Evolutionary conservation across 1,284 basidiomycete species (phyloP).

Genomic region (Gymnopus androsaceus): DNA sequence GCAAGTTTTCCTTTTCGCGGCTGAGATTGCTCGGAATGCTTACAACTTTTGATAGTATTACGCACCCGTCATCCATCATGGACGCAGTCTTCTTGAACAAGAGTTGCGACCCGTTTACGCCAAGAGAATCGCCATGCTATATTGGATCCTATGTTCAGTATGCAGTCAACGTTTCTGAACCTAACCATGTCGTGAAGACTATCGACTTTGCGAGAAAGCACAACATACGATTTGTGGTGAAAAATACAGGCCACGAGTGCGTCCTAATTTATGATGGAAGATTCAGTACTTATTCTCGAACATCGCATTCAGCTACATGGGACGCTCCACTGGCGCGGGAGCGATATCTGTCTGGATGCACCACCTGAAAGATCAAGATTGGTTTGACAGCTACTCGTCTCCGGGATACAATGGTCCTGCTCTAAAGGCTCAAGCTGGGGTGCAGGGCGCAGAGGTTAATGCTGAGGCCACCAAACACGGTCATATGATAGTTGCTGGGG

Average conservation of each 20-base stretch:
- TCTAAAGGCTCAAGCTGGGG: conserved; percentile 20
- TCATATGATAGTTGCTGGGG: conserved; percentile 23
- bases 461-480: conserved; percentile 19
- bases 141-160: conserved; percentile 27
- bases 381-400: conserved; percentile 18
- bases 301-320: conserved; percentile 20
- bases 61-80: conserved; percentile 20
- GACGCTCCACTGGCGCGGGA: conserved; percentile 22
- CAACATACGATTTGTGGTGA: conserved; percentile 27
- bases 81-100: conserved; percentile 23
- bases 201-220: conserved; percentile 23
- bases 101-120: conserved; percentile 27
- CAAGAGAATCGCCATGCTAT: conserved; percentile 18
- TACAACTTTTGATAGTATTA: background rate
- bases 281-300: too few relatives aligned
- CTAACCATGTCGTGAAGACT: conserved; percentile 23
- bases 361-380: conserved; percentile 18
- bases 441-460: conserved; percentile 18
- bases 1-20: conserved; percentile 9
- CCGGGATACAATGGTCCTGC: conserved; percentile 19
- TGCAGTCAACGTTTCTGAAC: conserved; percentile 24
- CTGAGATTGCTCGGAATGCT: background rate
- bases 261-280: conserved; percentile 4
- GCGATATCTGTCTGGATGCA: conserved; percentile 26
- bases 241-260: conserved; percentile 29